These are phyloP conservation scores for Debaryomycetaceae sp. DNA, from an alignment of 1,139 yeast species.

Conservation along the genomic window DNA sequence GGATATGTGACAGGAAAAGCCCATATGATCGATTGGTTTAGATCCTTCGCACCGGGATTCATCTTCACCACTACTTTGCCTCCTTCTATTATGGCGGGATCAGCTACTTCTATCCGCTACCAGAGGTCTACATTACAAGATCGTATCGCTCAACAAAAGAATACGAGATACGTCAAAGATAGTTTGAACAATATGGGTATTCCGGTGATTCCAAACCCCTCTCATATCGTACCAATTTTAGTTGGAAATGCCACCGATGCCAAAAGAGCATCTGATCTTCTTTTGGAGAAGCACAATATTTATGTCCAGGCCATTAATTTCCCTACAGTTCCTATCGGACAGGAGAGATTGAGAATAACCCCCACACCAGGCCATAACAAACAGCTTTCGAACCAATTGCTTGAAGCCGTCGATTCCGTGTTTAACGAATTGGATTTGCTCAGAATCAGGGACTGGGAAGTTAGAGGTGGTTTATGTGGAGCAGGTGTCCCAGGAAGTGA, in stretches of 20 bases:
- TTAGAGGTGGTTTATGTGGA: conserved; percentile 82
- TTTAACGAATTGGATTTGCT: conserved; percentile 72
- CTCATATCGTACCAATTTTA: conserved; percentile 93
- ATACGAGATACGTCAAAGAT: conserved; percentile 80
- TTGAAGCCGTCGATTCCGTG: conserved; percentile 76
- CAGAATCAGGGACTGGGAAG: conserved; percentile 76
- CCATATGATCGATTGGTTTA: conserved; percentile 84
- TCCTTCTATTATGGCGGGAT: conserved; percentile 97
- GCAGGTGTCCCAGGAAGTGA: conserved; percentile 60
- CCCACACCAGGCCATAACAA: conserved; percentile 96
- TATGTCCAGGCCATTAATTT: conserved; percentile 97
- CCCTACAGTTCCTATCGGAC: conserved; percentile 96
- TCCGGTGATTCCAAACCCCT: conserved; percentile 96
- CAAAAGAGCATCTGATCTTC: conserved; percentile 83
- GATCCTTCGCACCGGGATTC: conserved; percentile 96
- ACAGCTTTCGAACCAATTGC: conserved; percentile 70
- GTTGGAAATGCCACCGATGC: conserved; percentile 95
- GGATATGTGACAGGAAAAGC: conserved; percentile 94
- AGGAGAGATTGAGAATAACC: conserved; percentile 92
- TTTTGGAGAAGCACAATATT: conserved; percentile 78
- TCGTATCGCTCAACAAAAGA: conserved; percentile 80
- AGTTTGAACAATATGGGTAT: conserved; percentile 69
- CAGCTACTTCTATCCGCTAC: conserved; percentile 79
- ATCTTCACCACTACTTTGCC: conserved; percentile 95
- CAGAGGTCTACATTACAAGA: conserved; percentile 75